Base-by-base conservation (phyloP, 768 basidiomycete genomes). In the Mrakia hoshinonis region DNA sequence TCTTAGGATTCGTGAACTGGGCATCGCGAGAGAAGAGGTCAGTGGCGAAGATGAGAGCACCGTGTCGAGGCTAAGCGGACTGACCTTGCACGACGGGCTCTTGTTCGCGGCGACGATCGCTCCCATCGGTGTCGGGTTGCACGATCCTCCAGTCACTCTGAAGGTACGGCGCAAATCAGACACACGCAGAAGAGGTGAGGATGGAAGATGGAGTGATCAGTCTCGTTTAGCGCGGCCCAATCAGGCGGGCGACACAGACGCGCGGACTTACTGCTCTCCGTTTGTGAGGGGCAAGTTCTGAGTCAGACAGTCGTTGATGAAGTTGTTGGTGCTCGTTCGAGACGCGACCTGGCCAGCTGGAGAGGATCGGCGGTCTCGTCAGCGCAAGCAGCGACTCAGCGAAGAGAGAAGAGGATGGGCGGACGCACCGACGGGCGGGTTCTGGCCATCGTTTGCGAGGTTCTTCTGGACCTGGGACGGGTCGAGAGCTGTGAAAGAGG, bases 251-350 rank as follows among this genome's bases (percentile, higher is more conserved):
- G 43, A 43, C 43, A 15, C 7, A 43, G 43, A 6, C 6, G 43
- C 6, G 43, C 7, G 43, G 43, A 43, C 43, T 43, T 43, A 43
- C 63, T 78, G 85, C 72, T 82, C 78, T 38, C 85, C 86, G 77
- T 86, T 84, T 49, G 85, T 86, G 76, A 86, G 80, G 18, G 83
- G 83, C 58, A 82, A 77, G 66, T 83, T 79, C 62, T 81, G 78
- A 15, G 81, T 82, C 38, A 81, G 75, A 76, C 85, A 86, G 76
- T 82, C 83, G 80, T 85, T 84, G 80, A 85, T 84, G 65, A 85
- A 87, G 82, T 87, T 87, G 80, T 87, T 86, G n/a, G 78, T 81
- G 18, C 84, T 84, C 1, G 84, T 84, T 62, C 83, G 77, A 9
- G 84, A 85, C 3, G 83, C 78, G 68, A 83, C 83, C 76, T 85